phyloP scores from a whole-genome alignment of 169 alveolate species.

The Cryptosporidium tyzzeri region DNA sequence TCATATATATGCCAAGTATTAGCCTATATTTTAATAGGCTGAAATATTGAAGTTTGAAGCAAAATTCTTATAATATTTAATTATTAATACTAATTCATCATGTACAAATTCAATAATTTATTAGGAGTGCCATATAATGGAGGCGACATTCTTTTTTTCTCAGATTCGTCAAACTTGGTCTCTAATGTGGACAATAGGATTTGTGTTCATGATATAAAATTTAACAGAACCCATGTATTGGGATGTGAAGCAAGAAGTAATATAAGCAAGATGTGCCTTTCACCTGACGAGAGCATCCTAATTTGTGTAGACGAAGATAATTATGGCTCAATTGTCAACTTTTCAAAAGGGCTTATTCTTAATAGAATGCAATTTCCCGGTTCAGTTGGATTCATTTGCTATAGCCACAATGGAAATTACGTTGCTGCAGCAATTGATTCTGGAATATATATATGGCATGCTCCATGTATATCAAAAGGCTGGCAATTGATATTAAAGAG shows the following conservation, averaged over 20 bases:
- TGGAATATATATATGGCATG: constrained; percentile 73
- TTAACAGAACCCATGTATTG: constrained; percentile 83
- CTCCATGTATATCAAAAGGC: constrained; percentile 63
- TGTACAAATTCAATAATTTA: constrained; percentile 64
- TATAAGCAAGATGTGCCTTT: constrained; percentile 80
- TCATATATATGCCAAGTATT: background rate
- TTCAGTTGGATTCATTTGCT: constrained; percentile 27
- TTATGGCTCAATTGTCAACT: constrained; percentile 36
- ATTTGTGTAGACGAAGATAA: constrained; percentile 84
- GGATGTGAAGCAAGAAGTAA: constrained; percentile 84
- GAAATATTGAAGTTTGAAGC: background rate
- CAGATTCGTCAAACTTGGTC: constrained; percentile 73
- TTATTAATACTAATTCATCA: background rate
- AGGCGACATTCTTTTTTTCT: constrained; percentile 49
- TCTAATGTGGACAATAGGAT: constrained; percentile 88
- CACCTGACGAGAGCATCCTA: constrained; percentile 83
- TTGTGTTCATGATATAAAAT: constrained; percentile 83
- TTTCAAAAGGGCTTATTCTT: constrained; percentile 83
- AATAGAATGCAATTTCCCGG: constrained; percentile 76
- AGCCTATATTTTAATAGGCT: background rate
- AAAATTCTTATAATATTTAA: background rate
- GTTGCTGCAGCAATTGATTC: constrained; percentile 74
- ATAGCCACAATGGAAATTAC: constrained; percentile 56
- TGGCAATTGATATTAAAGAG: constrained; percentile 80
- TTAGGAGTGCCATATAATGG: constrained; percentile 66